Conservation (phyloP, 1,284 basidiomycete species). For the Blastosporella zonata region DNA sequence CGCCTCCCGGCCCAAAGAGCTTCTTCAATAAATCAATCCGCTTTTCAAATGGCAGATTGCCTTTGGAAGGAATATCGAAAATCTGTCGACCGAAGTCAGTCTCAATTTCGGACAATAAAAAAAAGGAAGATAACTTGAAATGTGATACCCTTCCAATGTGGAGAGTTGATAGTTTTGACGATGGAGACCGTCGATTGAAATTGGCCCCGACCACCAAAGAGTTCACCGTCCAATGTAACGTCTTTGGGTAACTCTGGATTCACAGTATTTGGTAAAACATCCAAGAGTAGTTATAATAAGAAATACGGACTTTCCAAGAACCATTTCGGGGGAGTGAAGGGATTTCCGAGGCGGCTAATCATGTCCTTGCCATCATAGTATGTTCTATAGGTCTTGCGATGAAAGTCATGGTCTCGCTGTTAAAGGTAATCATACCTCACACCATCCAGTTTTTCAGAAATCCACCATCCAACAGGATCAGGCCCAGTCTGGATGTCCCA, state of each 20-base stretch:
- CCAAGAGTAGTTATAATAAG: too few species aligned
- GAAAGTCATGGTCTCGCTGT: not conserved
- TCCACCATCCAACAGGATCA: conserved; percentile 66
- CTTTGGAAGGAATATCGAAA: conserved; percentile 63
- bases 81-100: conserved; percentile 35
- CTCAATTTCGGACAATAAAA: not conserved
- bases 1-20: conserved; percentile 46
- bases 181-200: conserved; percentile 61
- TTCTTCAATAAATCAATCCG: conserved; percentile 46
- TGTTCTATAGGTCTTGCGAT: conserved; percentile 34
- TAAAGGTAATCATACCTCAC: conserved; percentile 38
- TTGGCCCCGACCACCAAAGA: conserved; percentile 57
- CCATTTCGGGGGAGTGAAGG: conserved; percentile 58
- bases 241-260: conserved; percentile 53
- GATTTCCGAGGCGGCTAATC: conserved; percentile 57
- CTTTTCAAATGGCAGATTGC: conserved; percentile 51
- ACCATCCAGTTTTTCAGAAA: conserved; percentile 64
- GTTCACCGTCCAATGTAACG: conserved; percentile 59
- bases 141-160: conserved; percentile 57
- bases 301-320: conserved; percentile 49
- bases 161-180: conserved; percentile 54
- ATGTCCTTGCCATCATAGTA: conserved; percentile 60
- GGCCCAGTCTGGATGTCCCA: conserved; percentile 54
- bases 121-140: conserved; percentile 44
- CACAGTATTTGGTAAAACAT: too few species aligned